Percentiles rank a stretch among this genome's conserved stretches.
Conservation (phyloP, 2,329 filamentous ascomycete species). For the Sporothrix luriei region DNA sequence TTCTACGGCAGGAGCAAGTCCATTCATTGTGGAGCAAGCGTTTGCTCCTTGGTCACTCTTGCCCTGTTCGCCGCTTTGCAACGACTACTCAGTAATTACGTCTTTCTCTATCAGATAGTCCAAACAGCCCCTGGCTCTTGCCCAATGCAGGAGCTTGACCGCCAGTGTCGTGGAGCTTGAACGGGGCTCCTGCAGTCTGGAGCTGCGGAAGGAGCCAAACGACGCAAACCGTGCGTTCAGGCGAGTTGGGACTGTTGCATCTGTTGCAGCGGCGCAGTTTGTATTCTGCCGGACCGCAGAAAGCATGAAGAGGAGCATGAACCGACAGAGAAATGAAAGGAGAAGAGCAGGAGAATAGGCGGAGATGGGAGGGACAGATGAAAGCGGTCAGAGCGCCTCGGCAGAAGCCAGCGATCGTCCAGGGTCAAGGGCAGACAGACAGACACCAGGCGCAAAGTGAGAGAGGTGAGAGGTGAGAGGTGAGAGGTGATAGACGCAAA, state of each 20-base stretch:
- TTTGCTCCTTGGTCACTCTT: constrained; percentile 8
- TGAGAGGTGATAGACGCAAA: too few species aligned
- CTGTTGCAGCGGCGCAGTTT: constrained; percentile 2
- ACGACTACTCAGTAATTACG: background rate
- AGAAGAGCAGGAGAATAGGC: background rate
- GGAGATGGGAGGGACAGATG: background rate
- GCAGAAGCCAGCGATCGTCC: constrained; percentile 8
- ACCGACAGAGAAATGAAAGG: background rate
- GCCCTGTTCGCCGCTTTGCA: background rate
- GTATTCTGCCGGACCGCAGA: constrained; percentile 3
- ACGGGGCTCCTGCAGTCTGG: constrained; percentile 15
- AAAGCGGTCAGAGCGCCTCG: constrained; percentile 17
- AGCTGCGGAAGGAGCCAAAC: background rate
- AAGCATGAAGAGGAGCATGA: background rate
- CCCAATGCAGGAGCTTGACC: constrained; percentile 19
- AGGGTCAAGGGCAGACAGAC: background rate
- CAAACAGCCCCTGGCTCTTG: constrained; percentile 19
- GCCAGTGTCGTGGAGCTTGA: background rate
- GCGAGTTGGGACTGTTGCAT: background rate
- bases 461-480: too few species aligned
- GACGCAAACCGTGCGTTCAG: background rate
- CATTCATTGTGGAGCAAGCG: constrained; percentile 6
- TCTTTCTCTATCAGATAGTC: background rate
- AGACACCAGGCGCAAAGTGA: background rate
- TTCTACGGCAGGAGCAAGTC: background rate